Evolutionary conservation across 2,329 filamentous ascomycete species (phyloP).

Genomic region (Aciculosporium take): DNA sequence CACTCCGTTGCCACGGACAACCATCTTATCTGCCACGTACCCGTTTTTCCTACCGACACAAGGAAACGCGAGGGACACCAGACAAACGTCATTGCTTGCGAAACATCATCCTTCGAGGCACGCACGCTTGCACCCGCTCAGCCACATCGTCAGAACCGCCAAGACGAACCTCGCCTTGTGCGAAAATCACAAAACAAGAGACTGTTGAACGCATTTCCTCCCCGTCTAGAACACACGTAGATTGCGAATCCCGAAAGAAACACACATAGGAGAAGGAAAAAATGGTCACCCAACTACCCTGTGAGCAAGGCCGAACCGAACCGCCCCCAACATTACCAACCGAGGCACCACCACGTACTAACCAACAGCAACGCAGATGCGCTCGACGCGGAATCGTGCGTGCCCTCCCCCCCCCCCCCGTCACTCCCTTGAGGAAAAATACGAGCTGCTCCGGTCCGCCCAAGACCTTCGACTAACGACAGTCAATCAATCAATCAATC

Average conservation of each 20-base stretch:
- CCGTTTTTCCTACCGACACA: conserved; percentile 2
- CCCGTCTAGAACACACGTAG: too few relatives aligned
- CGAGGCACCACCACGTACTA: background rate
- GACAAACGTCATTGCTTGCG: conserved; percentile 4
- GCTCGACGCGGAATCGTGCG: conserved; percentile 87
- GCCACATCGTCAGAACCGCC: too few relatives aligned
- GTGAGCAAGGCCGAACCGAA: conserved; percentile 18
- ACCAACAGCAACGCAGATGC: conserved; percentile 50
- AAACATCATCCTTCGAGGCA: too few relatives aligned
- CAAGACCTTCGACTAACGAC: too few relatives aligned
- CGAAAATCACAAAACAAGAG: too few relatives aligned
- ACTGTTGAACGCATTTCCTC: too few relatives aligned
- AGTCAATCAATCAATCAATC: too few relatives aligned
- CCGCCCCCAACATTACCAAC: background rate
- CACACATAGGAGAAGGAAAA: conserved; percentile 7
- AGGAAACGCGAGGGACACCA: too few relatives aligned
- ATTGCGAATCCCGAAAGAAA: too few relatives aligned
- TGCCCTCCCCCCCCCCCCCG: conserved; percentile 7
- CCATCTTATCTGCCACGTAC: conserved; percentile 4
- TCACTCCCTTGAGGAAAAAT: background rate
- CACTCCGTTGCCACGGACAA: conserved; percentile 6
- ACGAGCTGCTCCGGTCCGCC: too few relatives aligned
- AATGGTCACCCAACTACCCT: conserved; percentile 35
- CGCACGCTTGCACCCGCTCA: too few relatives aligned
- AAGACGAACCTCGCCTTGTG: too few relatives aligned